A percentile compares a stretch with the other conserved stretches of the same genome.
phyloP scores from a whole-genome alignment of 176 grass and related monocot species.

The Calamus simplicifolius region DNA sequence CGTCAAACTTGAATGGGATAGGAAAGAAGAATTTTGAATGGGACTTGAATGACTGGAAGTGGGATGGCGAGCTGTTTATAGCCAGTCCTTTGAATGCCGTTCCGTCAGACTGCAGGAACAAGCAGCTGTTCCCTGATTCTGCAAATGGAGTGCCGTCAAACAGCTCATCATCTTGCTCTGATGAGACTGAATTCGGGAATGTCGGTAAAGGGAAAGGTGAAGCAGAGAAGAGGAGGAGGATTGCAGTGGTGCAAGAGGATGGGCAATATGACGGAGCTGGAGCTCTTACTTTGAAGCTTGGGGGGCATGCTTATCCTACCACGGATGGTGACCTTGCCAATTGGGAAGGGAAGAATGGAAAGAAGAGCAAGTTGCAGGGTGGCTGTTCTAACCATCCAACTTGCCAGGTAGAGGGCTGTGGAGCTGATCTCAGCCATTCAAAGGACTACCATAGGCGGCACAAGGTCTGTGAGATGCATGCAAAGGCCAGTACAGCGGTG shows the following conservation, averaged over 20 bases:
- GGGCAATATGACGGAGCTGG: conserved; percentile 6
- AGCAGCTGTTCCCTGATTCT: conserved; percentile 1
- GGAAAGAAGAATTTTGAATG: conserved; percentile 11
- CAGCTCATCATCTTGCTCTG: conserved; percentile 45
- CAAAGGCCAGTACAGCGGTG: conserved; percentile 74
- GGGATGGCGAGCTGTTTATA: conserved; percentile 28
- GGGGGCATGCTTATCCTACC: background rate
- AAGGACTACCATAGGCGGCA: conserved; percentile 96
- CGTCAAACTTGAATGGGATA: conserved; percentile 10
- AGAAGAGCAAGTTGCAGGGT: conserved; percentile 62
- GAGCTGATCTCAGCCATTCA: conserved; percentile 45
- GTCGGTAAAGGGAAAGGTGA: conserved; percentile 25
- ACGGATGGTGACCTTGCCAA: conserved; percentile 11
- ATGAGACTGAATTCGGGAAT: conserved; percentile 26
- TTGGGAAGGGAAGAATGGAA: conserved; percentile 54
- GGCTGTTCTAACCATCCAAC: conserved; percentile 36
- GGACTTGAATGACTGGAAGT: conserved; percentile 30
- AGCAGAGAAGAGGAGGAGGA: conserved; percentile 68
- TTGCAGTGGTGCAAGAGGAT: conserved; percentile 30
- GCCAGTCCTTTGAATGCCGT: conserved; percentile 40
- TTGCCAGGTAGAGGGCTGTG: conserved; percentile 86
- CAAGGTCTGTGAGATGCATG: conserved; percentile 98
- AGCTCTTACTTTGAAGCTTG: conserved; percentile 45
- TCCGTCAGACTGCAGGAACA: conserved; percentile 10
- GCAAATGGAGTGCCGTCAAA: conserved; percentile 25